phyloP scores from a whole-genome alignment of 164 flowering plant species.

The Stephania yunnanensis region DNA sequence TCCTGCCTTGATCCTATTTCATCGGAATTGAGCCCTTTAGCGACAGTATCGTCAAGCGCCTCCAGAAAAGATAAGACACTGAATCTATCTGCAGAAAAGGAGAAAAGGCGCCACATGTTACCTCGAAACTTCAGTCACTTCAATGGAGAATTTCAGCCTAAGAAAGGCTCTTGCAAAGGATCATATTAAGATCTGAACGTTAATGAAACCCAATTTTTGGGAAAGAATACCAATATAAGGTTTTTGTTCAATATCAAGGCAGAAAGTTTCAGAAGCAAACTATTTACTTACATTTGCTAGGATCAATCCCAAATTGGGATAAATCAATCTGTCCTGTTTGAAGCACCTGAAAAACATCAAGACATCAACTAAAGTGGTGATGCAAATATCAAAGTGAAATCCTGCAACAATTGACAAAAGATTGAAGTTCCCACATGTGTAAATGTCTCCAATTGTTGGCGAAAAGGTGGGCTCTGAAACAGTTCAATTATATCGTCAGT shows the following conservation, averaged over 20 bases:
- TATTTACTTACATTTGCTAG: slow-evolving; percentile 79
- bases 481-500: slow-evolving; percentile 71
- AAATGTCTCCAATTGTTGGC: slow-evolving; percentile 94
- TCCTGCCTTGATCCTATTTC: slow-evolving; percentile 36
- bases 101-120: neutral
- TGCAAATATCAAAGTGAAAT: neutral
- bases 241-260: neutral
- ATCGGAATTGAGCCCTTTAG: slow-evolving; percentile 30
- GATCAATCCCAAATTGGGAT: slow-evolving; percentile 93
- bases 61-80: slow-evolving; percentile 89
- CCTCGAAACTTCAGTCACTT: neutral
- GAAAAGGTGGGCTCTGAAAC: slow-evolving; percentile 88
- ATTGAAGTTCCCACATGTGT: slow-evolving; percentile 58
- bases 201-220: too few relatives aligned
- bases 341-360: slow-evolving; percentile 51
- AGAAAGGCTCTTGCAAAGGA: too few relatives aligned
- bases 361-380: neutral
- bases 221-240: neutral
- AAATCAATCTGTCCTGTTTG: slow-evolving; percentile 93
- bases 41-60: slow-evolving; percentile 89
- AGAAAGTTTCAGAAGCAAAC: neutral
- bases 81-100: slow-evolving; percentile 58
- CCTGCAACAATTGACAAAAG: neutral
- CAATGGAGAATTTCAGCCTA: neutral
- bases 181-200: too few relatives aligned